Evolutionary conservation across 495 filamentous ascomycete species (phyloP).

Genomic region (Penicillium macrosclerotiorum): DNA sequence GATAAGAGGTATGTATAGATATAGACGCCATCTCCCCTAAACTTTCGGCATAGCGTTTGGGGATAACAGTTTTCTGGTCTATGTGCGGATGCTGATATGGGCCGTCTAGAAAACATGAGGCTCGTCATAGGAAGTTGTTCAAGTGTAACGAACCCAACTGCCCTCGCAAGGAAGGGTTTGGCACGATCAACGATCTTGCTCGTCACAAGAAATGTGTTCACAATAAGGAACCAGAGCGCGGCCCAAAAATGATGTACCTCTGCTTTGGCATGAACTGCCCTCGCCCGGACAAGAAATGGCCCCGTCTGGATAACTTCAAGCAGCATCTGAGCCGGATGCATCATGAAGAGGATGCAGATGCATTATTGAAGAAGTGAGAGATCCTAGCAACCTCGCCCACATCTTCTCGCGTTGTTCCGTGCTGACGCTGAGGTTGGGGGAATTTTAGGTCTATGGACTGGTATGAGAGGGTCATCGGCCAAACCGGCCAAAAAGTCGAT

Average conservation of each 20-base stretch:
- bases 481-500: slow-evolving; percentile 2
- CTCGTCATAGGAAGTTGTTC: slow-evolving; percentile 72
- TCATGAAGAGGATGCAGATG: slow-evolving; percentile 48
- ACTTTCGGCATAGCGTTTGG: too few species aligned
- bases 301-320: slow-evolving; percentile 87
- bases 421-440: slow-evolving; percentile 8
- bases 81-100: too few species aligned
- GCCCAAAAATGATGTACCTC: slow-evolving; percentile 58
- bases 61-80: too few species aligned
- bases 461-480: slow-evolving; percentile 30
- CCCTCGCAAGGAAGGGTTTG: slow-evolving; percentile 65
- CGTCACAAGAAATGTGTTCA: slow-evolving; percentile 73
- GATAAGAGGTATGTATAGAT: slow-evolving; percentile 34
- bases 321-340: slow-evolving; percentile 84
- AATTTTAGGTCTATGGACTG: slow-evolving; percentile 36
- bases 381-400: background rate
- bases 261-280: slow-evolving; percentile 65
- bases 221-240: slow-evolving; percentile 50
- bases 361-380: slow-evolving; percentile 54
- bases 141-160: slow-evolving; percentile 64
- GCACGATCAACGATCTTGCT: slow-evolving; percentile 76
- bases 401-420: background rate
- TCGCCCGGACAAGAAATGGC: slow-evolving; percentile 75
- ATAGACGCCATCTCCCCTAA: too few species aligned
- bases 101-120: slow-evolving; percentile 75